Evolutionary conservation across 1,139 yeast species (phyloP).

Genomic region (Chernovozyma sophiae-reginae): DNA sequence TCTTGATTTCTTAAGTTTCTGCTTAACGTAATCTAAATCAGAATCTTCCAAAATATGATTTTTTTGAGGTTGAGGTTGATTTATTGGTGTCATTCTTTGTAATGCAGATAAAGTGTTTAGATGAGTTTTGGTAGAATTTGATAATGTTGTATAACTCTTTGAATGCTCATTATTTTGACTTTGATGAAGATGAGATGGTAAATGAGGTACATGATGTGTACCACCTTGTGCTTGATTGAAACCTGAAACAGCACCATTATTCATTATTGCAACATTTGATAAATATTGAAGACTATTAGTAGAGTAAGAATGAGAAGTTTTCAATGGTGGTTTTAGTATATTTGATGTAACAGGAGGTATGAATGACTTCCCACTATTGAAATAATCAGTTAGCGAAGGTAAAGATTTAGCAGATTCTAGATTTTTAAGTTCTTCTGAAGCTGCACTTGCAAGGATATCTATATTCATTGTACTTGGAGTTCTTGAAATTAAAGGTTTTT

Average conservation of each 20-base stretch:
- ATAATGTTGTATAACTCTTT: slow-evolving; percentile 13
- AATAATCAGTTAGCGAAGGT: slow-evolving; percentile 63
- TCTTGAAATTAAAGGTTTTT: slow-evolving; percentile 4
- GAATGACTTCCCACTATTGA: slow-evolving; percentile 15
- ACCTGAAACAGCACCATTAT: slow-evolving; percentile 2
- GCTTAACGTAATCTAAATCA: slow-evolving; percentile 45
- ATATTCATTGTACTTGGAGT: slow-evolving; percentile 49
- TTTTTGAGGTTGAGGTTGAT: slow-evolving; percentile 17
- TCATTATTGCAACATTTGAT: slow-evolving; percentile 22
- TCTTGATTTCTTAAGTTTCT: slow-evolving; percentile 61
- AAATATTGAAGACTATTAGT: slow-evolving; percentile 24
- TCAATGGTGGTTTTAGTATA: slow-evolving; percentile 1
- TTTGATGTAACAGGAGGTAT: background rate
- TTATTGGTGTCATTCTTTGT: slow-evolving; percentile 54
- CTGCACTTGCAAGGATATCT: slow-evolving; percentile 76
- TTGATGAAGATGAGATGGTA: background rate
- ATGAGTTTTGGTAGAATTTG: slow-evolving; percentile 18
- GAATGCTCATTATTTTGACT: slow-evolving; percentile 6
- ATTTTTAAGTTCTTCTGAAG: slow-evolving; percentile 67
- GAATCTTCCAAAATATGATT: slow-evolving; percentile 36
- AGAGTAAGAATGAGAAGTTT: slow-evolving; percentile 8
- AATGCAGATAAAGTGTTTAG: slow-evolving; percentile 44
- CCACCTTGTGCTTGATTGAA: background rate
- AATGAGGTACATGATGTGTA: background rate
- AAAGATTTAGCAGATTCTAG: slow-evolving; percentile 52